A percentile compares a stretch with the other conserved stretches of the same genome.
phyloP scores from a whole-genome alignment of 805 yeast species.

The Yarrowia sp. region DNA sequence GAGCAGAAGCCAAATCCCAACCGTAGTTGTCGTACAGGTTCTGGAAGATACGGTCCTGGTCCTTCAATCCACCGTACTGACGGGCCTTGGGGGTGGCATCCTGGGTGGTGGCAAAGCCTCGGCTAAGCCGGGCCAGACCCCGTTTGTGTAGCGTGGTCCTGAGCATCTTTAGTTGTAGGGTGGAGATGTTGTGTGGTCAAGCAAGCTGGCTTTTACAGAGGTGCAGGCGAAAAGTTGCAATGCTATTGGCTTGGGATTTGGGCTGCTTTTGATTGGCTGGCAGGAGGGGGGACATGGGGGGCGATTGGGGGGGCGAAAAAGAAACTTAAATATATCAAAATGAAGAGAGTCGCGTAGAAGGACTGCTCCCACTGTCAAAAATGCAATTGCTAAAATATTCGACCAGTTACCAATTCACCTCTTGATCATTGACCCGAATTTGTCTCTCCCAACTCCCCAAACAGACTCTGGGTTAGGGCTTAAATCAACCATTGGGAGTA shows the following conservation, averaged over 20 bases:
- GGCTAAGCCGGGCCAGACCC: conserved; percentile 21
- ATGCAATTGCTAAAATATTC: not conserved
- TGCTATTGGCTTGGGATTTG: conserved; percentile 22
- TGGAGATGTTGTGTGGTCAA: conserved; percentile 8
- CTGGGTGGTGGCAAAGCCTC: conserved; percentile 26
- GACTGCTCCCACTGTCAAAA: not conserved
- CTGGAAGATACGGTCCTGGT: conserved; percentile 83
- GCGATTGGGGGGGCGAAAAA: too few species aligned
- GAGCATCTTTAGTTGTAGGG: conserved; percentile 2
- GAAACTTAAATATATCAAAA: not conserved
- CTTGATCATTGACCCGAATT: not conserved
- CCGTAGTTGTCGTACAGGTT: conserved; percentile 76
- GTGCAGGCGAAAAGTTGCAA: conserved; percentile 14
- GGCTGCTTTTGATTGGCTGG: conserved; percentile 6
- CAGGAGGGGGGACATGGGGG: too few species aligned
- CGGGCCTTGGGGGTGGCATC: conserved; percentile 34
- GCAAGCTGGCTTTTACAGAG: not conserved
- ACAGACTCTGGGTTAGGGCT: not conserved
- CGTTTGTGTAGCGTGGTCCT: conserved; percentile 24
- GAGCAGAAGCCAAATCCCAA: conserved; percentile 66
- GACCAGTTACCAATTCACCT: not conserved
- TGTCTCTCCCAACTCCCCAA: not conserved
- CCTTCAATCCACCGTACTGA: conserved; percentile 69
- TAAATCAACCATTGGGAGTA: not conserved
- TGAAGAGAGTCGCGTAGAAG: not conserved